Evolutionary conservation across 2,329 filamentous ascomycete genomes (phyloP), one percentile per base, ranked within the genome.

Genomic region (Clarireedia monteithiana): DNA sequence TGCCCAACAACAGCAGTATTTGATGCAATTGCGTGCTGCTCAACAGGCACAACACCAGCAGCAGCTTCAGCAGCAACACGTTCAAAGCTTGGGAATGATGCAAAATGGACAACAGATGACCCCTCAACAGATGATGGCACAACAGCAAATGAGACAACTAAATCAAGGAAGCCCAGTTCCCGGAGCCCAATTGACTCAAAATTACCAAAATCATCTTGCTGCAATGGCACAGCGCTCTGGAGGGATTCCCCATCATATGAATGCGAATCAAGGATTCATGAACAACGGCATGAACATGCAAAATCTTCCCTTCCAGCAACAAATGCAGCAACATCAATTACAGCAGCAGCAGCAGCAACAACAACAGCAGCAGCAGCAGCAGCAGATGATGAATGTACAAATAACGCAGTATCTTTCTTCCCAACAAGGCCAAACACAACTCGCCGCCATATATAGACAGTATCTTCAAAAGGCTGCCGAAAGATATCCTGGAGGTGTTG

Each of bases 21-120:
- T 63, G 36, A 60, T 64, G 44, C 59, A 61, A 58, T 60, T 64
- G 58, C 58, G 58, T n/a, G 59, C 59, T n/a, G 59, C 59, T 42
- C 63, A 65, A 38, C 59, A 61, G 12, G 39, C 40, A 20, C 50
- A 56, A 14, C 48, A 34, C n/a, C 30, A 34, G 14, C 24, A 34
- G 46, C 46, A 48, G 14, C 24, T 17, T 6, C 46, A 36, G 20
- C 14, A 15, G 26, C 46, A 52, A 6, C 48, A 56, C 20, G 53
- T 36, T 42, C 53, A 55, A 44, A 44, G 6, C 39, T 50, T 55
- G 46, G 38, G 38, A 44, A 17, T 24, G 27, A 47, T 52, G 23
- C 53, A 27, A 7, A 51, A 56, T 12, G 53, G 53, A 40, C 53
- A 52, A 39, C 53, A 24, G 38, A 40, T 56, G 48, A 51, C 48